Conservation (phyloP, 2,329 filamentous ascomycete species). For the Diaporthe sp. region DNA sequence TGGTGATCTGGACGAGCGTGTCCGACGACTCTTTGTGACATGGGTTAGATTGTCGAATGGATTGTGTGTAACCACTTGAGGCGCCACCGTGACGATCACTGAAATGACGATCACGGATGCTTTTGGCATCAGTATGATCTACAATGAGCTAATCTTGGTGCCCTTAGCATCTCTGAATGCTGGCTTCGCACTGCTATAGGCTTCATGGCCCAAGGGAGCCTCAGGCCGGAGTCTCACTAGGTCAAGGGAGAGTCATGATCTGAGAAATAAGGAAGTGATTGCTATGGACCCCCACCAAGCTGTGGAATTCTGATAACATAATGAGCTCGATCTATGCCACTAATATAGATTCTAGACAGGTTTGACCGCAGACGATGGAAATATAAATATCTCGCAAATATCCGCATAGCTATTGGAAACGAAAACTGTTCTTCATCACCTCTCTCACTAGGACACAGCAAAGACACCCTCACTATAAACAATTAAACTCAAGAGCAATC, state of each 20-base stretch:
- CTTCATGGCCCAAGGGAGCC: neutral
- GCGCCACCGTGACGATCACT: neutral
- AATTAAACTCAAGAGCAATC: neutral
- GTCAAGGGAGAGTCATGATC: neutral
- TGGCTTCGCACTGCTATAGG: neutral
- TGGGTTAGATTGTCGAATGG: neutral
- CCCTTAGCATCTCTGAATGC: neutral
- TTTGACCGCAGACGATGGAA: neutral
- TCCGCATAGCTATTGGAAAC: neutral
- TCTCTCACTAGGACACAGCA: neutral
- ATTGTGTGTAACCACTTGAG: neutral
- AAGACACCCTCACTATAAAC: neutral
- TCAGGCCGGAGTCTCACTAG: neutral
- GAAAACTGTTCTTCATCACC: neutral
- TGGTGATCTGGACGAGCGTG: neutral
- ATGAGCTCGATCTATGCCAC: neutral
- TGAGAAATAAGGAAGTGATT: neutral
- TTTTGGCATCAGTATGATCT: neutral
- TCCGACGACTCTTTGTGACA: neutral
- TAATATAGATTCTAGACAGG: neutral
- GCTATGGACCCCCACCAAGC: slow-evolving; percentile 1
- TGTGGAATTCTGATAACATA: slow-evolving; percentile 3
- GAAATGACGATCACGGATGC: neutral
- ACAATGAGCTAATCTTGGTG: neutral
- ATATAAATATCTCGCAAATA: neutral